phyloP scores from a whole-genome alignment of 345 rosid genomes.

The Aegle marmelos region DNA sequence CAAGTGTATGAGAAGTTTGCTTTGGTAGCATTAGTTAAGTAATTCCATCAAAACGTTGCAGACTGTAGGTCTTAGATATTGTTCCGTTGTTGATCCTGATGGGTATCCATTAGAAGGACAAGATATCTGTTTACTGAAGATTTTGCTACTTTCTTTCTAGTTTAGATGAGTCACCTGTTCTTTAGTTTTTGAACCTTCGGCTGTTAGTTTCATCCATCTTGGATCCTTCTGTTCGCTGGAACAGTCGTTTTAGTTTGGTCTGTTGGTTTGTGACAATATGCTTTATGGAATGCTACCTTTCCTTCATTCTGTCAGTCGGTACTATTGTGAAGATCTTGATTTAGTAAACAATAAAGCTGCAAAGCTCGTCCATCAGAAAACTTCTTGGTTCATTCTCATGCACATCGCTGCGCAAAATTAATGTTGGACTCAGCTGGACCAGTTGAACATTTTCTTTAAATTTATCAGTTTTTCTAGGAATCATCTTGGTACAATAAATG shows the following conservation, averaged over 20 bases:
- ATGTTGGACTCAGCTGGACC: slow-evolving; percentile 37
- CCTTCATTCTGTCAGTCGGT: slow-evolving; percentile 29
- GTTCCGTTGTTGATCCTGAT: slow-evolving; percentile 26
- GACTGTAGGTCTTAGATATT: slow-evolving; percentile 26
- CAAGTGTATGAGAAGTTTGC: slow-evolving; percentile 36
- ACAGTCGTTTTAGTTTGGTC: slow-evolving; percentile 33
- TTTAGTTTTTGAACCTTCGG: slow-evolving; percentile 35
- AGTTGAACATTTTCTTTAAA: slow-evolving; percentile 21
- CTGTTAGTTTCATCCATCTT: slow-evolving; percentile 32
- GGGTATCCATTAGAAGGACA: slow-evolving; percentile 38
- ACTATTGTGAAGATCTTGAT: slow-evolving; percentile 35
- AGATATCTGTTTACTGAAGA: slow-evolving; percentile 22
- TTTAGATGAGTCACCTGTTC: slow-evolving; percentile 31
- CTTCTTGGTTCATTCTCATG: slow-evolving; percentile 23
- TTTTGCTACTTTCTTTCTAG: slow-evolving; percentile 29
- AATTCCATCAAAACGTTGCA: slow-evolving; percentile 25
- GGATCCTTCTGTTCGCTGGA: slow-evolving; percentile 33
- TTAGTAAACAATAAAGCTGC: slow-evolving; percentile 49
- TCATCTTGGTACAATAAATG: slow-evolving; percentile 35
- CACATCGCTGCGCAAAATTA: slow-evolving; percentile 26
- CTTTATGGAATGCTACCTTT: slow-evolving; percentile 21
- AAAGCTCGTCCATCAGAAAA: slow-evolving; percentile 41
- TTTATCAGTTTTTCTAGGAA: slow-evolving; percentile 20
- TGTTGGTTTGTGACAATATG: slow-evolving; percentile 38
- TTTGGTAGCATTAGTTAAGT: slow-evolving; percentile 34